Evolutionary conservation across 2,329 filamentous ascomycete species (phyloP), one percentile per base, ranked within the genome.

Genomic region (Alternaria dauci): DNA sequence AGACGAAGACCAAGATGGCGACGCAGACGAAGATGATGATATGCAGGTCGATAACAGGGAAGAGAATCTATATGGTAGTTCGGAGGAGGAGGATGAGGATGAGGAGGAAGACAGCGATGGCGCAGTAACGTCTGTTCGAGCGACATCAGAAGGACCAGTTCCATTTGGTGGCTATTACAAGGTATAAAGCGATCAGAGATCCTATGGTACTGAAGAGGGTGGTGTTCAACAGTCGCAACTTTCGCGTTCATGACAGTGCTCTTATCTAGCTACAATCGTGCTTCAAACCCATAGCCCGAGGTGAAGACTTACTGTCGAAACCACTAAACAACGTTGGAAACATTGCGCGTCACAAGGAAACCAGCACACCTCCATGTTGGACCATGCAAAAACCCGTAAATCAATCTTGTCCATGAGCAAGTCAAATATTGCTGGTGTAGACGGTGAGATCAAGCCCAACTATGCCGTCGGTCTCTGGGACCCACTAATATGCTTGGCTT

Each of bases 141-240:
- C 62, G 41, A 51, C 50, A n/a, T 66, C 66, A 32, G 62, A 69
- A 48, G 68, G 68, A 2, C 66, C 70, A 12, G 63, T 61, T 30
- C 69, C 69, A 8, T 72, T 72, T 56, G 70, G 70, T 44, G 70
- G 70, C 4, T 56, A 71, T 25, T 72, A 71, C 42, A 67, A 56
- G 46, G 60, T 69, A 25, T 72, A 43, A 54, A 9, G 25, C 28
- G 4, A 36, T 26, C 20, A 26, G 28, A 5, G n/a, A 5, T 32
- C 14, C 4, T 12, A 4, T 14, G 28, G 0, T 11, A 14, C 6
- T 14, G 11, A 0, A 11, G 18, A 30, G n/a, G 11, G 2, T 20
- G n/a, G 9, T 20, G 0, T 32, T 9, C 28, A 16, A 8, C 8
- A 11, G 18, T 18, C 30, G 14, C 12, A 34, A n/a, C 23, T 18